Evolutionary conservation across 345 rosid genomes (phyloP), one percentile per base, ranked within the genome.

Genomic region (Citropsis articulata): DNA sequence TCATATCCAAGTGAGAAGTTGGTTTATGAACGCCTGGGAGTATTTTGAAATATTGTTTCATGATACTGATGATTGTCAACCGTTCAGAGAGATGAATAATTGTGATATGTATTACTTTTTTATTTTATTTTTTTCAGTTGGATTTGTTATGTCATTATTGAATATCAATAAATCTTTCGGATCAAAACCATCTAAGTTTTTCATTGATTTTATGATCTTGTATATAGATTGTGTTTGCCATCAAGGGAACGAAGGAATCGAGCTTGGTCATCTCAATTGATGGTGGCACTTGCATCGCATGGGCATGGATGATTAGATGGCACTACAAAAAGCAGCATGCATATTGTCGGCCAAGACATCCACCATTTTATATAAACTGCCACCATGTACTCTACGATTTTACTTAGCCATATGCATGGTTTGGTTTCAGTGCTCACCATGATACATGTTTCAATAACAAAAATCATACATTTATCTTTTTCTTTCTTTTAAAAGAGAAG

Each of bases 231-330:
- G 36, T 63, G 22, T 33, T 27, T 63, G 66, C 66, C 24, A 6
- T 12, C 16, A 62, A 21, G 69, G 24, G 13, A 65, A 33, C 6
- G 27, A 19, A 2, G 5, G 67, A 27, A 7, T 31, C 13, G 40
- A 33, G 42, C 36, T 33, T 33, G 16, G 57, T 53, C 22, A 66
- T 66, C 38, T 31, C 24, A 24, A 19, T 7, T 31, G 69, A 65
- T 31, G 69, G 69, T 65, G 24, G 42, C 24, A 65, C 16, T 12
- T 45, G 50, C 18, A 45, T 45, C 50, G 50, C 50, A 45, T 45
- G 50, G 50, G 67, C 38, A 19, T 35, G 69, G 69, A 66, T 35
- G 69, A 66, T 66, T 66, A 66, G 69, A 66, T 33, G 69, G 45
- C 69, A 66, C 69, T 35, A 19, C 16, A 18, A 31, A 65, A 35